Base-by-base conservation (phyloP, 352 stramenopile species). In the Pythium sp. region DNA sequence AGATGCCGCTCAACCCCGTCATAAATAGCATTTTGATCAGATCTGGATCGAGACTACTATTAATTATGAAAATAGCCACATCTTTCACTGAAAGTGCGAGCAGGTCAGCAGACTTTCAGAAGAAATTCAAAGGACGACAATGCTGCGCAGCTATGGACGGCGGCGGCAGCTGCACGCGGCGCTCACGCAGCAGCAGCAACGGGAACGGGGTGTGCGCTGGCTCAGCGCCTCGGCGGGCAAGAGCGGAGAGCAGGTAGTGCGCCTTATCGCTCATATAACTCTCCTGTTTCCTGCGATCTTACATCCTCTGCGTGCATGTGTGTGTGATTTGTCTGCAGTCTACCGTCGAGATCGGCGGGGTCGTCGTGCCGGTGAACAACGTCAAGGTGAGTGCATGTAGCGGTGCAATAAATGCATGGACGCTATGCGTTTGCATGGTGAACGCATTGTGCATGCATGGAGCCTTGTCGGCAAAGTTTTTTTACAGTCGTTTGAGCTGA, bases 311-410 rank as follows among this genome's bases (percentile, higher is more conserved):
- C n/a, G 7, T 58, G 30, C 18, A 11, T 36, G 47, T 28, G 15
- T 58, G 12, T 58, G 22, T 22, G 15, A 47, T 57, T 26, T 11
- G 9, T 36, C 14, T 58, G 24, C 55, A 65, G 28, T 66, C 67
- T 12, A 84, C 76, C n/a, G 72, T 92, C 20, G 80, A 90, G 67
- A 89, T 92, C 41, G 80, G 83, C 8, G 80, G 75, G 28, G 80
- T 92, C 22, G 72, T 82, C 7, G 80, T 79, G 8, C 65, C 69
- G n/a, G 68, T 86, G 30, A 70, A 68, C 3, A 38, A 58, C 11
- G 46, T 74, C 24, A 77, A 72, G 65, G 76, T 89, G 22, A 15
- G 51, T n/a, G 41, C 11, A 5, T 18, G 22, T 22, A 9, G 8
- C 1, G 15, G 36, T 43, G 36, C 12, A 43, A 15, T 24, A 28